These are phyloP conservation scores for Pseudoscleropodium purum DNA, from an alignment of 225 moss, liverwort and hornwort genomes.

Conservation along the genomic window DNA sequence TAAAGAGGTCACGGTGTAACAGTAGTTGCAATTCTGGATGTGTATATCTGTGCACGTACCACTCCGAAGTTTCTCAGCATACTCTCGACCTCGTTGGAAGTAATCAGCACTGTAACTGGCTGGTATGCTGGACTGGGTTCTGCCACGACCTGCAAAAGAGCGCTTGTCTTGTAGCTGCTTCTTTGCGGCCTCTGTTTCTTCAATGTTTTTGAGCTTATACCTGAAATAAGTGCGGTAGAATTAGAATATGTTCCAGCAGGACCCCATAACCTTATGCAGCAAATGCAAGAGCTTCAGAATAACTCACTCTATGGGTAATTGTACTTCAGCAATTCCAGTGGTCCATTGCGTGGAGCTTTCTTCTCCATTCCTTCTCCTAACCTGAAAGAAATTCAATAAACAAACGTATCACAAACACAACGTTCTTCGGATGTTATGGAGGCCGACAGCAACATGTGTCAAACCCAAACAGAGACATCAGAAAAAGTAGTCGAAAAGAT, in stretches of 20 bases:
- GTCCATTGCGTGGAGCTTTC: slow-evolving; percentile 99
- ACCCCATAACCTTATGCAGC: background rate
- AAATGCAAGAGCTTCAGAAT: background rate
- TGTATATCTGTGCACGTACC: background rate
- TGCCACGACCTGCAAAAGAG: slow-evolving; percentile 82
- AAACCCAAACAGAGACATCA: background rate
- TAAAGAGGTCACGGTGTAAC: background rate
- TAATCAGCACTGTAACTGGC: slow-evolving; percentile 97
- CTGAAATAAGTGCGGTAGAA: slow-evolving; percentile 6
- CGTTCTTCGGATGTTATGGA: background rate
- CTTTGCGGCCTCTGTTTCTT: slow-evolving; percentile 98
- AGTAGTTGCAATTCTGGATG: background rate
- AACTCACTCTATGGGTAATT: slow-evolving; percentile 85
- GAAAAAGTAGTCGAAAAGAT: background rate
- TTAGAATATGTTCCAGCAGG: background rate
- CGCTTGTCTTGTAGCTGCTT: slow-evolving; percentile 94
- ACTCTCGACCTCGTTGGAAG: slow-evolving; percentile 92
- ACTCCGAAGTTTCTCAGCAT: slow-evolving; percentile 84
- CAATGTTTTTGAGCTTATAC: slow-evolving; percentile 93
- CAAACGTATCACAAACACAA: background rate
- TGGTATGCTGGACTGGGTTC: slow-evolving; percentile 87
- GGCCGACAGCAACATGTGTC: background rate
- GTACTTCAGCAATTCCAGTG: slow-evolving; percentile 98
- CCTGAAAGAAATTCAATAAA: slow-evolving; percentile 26
- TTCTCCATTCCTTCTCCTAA: slow-evolving; percentile 86